Conservation (phyloP, 495 filamentous ascomycete genomes). For the Penicillium turbatum region DNA sequence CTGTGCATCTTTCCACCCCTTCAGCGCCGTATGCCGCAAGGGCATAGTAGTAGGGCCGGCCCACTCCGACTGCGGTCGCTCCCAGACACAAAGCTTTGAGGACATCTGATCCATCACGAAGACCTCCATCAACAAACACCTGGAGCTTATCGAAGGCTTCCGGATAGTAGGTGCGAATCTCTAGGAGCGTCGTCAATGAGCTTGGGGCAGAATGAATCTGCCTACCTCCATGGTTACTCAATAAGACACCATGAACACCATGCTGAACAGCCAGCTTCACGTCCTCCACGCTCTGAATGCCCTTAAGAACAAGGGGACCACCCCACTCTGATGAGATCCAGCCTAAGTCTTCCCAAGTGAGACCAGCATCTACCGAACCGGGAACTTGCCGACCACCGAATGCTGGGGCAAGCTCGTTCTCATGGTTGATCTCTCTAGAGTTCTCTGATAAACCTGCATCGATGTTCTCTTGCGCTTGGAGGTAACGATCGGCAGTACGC, state of each 20-base stretch:
- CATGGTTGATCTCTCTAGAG: constrained; percentile 1
- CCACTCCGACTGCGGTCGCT: constrained; percentile 13
- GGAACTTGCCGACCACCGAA: constrained; percentile 19
- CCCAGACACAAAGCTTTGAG: constrained; percentile 18
- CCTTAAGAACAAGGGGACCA: constrained; percentile 17
- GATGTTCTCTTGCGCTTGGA: constrained; percentile 17
- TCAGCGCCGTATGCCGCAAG: constrained; percentile 14
- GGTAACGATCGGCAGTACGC: constrained; percentile 20
- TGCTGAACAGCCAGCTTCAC: constrained; percentile 14
- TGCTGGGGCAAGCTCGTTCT: constrained; percentile 16
- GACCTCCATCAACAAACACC: constrained; percentile 13
- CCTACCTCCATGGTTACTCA: constrained; percentile 17
- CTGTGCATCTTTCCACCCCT: constrained; percentile 18
- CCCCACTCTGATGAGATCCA: constrained; percentile 19
- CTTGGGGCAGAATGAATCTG: constrained; percentile 15
- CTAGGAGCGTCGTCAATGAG: constrained; percentile 12
- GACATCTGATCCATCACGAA: constrained; percentile 16
- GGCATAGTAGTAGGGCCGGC: constrained; percentile 19
- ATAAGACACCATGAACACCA: constrained; percentile 15
- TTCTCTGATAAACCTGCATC: constrained; percentile 4
- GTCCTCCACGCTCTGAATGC: constrained; percentile 15
- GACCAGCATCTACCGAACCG: constrained; percentile 15
- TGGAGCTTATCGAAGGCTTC: constrained; percentile 14
- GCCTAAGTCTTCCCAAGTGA: constrained; percentile 18
- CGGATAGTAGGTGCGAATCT: constrained; percentile 14